These are phyloP conservation scores for Microcyclosporella mali DNA, from an alignment of 2,329 filamentous ascomycete genomes.

Conservation along the genomic window DNA sequence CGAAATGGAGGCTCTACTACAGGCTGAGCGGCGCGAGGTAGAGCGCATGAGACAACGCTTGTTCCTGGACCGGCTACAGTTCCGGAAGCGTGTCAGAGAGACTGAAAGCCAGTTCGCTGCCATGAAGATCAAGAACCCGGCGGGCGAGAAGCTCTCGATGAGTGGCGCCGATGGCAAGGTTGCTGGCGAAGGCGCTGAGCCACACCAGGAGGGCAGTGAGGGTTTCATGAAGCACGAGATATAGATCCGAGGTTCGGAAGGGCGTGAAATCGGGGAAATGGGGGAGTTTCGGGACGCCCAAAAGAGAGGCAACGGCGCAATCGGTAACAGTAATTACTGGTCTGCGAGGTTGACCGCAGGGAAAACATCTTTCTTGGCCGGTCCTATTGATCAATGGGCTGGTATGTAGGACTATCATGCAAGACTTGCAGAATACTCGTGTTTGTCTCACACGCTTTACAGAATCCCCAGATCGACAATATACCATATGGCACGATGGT, in stretches of 20 bases:
- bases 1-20: slow-evolving; percentile 87
- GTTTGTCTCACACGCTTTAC: too few species aligned
- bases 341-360: too few species aligned
- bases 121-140: slow-evolving; percentile 23
- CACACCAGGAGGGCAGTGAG: slow-evolving; percentile 20
- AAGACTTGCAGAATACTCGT: too few species aligned
- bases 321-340: too few species aligned
- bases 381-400: too few species aligned
- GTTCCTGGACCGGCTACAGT: slow-evolving; percentile 83
- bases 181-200: slow-evolving; percentile 9
- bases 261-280: neutral
- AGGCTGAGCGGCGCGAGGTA: slow-evolving; percentile 85
- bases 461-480: too few species aligned
- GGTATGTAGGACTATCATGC: too few species aligned
- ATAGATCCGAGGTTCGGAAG: slow-evolving; percentile 5
- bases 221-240: slow-evolving; percentile 29
- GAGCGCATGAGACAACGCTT: slow-evolving; percentile 88
- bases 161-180: slow-evolving; percentile 6
- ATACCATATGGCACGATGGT: too few species aligned
- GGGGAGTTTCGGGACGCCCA: neutral
- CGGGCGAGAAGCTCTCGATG: slow-evolving; percentile 20
- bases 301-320: neutral
- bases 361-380: too few species aligned
- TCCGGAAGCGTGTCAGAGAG: slow-evolving; percentile 79
- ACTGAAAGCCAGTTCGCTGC: slow-evolving; percentile 56